Conservation (phyloP, 768 basidiomycete genomes). For the Leccinum boreale region DNA sequence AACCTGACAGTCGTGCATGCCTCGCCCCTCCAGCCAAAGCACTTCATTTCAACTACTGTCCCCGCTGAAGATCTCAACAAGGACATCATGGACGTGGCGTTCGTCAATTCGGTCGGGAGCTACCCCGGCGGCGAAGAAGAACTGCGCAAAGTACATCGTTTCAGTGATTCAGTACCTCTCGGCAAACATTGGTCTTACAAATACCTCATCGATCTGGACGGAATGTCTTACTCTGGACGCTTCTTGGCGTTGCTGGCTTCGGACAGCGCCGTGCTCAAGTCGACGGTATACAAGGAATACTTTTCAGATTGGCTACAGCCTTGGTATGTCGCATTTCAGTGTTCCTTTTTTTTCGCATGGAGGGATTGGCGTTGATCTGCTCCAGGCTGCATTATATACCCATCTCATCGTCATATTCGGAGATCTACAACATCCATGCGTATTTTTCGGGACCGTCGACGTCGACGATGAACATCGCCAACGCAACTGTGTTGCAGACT, state of each 20-base stretch:
- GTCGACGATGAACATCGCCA: conserved; percentile 51
- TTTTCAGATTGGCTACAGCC: conserved; percentile 92
- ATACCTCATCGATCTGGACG: conserved; percentile 89
- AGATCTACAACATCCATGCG: conserved; percentile 91
- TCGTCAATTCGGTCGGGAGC: conserved; percentile 71
- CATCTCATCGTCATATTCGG: conserved; percentile 77
- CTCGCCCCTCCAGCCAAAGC: conserved; percentile 55
- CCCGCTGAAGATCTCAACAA: conserved; percentile 61
- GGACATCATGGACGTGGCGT: conserved; percentile 85
- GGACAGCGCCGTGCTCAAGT: conserved; percentile 87
- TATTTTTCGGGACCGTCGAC: conserved; percentile 87
- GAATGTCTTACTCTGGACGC: conserved; percentile 91
- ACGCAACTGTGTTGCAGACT: conserved; percentile 40
- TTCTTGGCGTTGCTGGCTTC: conserved; percentile 84
- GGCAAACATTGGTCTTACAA: conserved; percentile 92
- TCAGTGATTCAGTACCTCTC: conserved; percentile 72
- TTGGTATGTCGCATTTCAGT: conserved; percentile 47
- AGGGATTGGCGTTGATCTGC: not conserved
- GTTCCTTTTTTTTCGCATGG: not conserved
- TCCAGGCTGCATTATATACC: conserved; percentile 93
- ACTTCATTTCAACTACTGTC: conserved; percentile 60
- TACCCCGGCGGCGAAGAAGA: conserved; percentile 76
- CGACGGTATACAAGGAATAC: conserved; percentile 89
- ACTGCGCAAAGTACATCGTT: conserved; percentile 61
- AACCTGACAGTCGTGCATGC: conserved; percentile 69